Evolutionary conservation across 2,329 filamentous ascomycete species (phyloP).

Genomic region (Mycogone perniciosa): DNA sequence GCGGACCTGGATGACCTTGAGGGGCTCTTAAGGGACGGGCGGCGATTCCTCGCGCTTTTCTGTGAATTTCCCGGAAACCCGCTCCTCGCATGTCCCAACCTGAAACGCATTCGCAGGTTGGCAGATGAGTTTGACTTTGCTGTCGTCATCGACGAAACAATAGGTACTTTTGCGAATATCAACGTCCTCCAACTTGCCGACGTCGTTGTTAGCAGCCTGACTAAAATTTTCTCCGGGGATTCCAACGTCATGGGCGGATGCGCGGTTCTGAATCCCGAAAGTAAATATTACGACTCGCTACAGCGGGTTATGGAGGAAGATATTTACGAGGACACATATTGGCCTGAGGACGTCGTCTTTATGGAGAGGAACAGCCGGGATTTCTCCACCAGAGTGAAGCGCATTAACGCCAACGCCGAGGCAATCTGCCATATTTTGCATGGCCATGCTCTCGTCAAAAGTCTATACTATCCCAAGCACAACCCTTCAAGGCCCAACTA

Average conservation of each 20-base stretch:
- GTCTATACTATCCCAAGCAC: slow-evolving; percentile 81
- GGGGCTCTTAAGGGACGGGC: slow-evolving; percentile 59
- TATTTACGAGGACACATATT: slow-evolving; percentile 78
- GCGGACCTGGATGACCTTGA: slow-evolving; percentile 83
- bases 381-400: slow-evolving; percentile 73
- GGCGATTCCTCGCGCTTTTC: slow-evolving; percentile 76
- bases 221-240: slow-evolving; percentile 95
- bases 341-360: slow-evolving; percentile 90
- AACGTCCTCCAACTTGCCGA: slow-evolving; percentile 87
- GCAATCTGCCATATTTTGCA: slow-evolving; percentile 68
- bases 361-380: slow-evolving; percentile 95
- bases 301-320: slow-evolving; percentile 58
- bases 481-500: slow-evolving; percentile 65
- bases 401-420: slow-evolving; percentile 82
- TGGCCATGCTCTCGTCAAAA: slow-evolving; percentile 58
- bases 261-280: slow-evolving; percentile 55
- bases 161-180: slow-evolving; percentile 93
- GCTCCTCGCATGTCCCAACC: slow-evolving; percentile 75
- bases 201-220: slow-evolving; percentile 87
- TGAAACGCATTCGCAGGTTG: slow-evolving; percentile 70
- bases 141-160: slow-evolving; percentile 90
- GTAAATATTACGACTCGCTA: slow-evolving; percentile 64
- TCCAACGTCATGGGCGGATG: slow-evolving; percentile 97
- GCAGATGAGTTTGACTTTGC: slow-evolving; percentile 83
- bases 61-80: slow-evolving; percentile 96